phyloP scores from a whole-genome alignment of 129 eudicot species.

The Lactuca saligna region DNA sequence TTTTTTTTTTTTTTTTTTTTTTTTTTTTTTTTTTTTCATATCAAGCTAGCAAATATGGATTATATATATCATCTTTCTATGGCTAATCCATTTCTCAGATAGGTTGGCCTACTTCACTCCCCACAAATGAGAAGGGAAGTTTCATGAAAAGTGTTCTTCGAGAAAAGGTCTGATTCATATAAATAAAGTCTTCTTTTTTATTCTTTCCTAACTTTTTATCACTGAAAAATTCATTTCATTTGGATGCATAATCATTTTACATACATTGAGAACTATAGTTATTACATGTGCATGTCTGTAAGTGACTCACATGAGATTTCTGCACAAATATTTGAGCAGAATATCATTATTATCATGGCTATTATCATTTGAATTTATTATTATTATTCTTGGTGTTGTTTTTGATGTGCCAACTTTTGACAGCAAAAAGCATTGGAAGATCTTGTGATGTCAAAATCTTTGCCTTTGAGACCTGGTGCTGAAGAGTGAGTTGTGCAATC shows the following conservation, averaged over 20 bases:
- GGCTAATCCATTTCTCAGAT: constrained; percentile 47
- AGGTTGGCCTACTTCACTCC: constrained; percentile 98
- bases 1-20: constrained; percentile 33
- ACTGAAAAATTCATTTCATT: background rate
- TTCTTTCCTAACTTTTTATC: background rate
- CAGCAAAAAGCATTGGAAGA: constrained; percentile 93
- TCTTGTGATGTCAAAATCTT: constrained; percentile 61
- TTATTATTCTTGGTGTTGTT: constrained; percentile 17
- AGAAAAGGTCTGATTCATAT: constrained; percentile 63
- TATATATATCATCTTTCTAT: constrained; percentile 3
- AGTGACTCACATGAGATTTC: constrained; percentile 8
- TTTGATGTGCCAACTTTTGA: constrained; percentile 37
- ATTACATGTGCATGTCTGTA: background rate
- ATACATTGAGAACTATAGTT: background rate
- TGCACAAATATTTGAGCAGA: constrained; percentile 9
- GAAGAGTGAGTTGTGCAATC: constrained; percentile 64
- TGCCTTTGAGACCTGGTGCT: constrained; percentile 90
- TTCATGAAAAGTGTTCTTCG: constrained; percentile 72
- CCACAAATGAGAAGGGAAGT: constrained; percentile 79
- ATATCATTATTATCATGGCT: background rate
- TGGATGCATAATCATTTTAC: constrained; percentile 14
- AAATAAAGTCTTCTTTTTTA: background rate
- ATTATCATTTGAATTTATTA: constrained; percentile 9
- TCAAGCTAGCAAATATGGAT: constrained; percentile 1
- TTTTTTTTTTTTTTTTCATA: constrained; percentile 35